These are phyloP conservation scores for Oemleria cerasiformis DNA, from an alignment of 306 rosid species.

Conservation along the genomic window DNA sequence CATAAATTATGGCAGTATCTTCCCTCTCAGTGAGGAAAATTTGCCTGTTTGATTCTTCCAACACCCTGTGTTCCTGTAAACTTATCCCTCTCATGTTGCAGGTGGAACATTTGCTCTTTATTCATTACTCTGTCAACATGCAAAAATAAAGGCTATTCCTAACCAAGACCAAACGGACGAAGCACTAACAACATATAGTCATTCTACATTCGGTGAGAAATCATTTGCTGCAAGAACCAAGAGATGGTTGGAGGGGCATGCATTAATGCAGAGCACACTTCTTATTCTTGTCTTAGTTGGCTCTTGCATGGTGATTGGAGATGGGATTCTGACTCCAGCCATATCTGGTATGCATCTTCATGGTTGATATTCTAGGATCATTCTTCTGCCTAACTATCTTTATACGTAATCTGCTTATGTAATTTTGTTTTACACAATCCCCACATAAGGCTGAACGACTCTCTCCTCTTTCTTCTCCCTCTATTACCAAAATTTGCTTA, in stretches of 20 bases:
- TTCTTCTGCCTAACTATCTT: slow-evolving; percentile 16
- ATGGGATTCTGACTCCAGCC: slow-evolving; percentile 97
- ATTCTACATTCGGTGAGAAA: slow-evolving; percentile 67
- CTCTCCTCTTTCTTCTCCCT: background rate
- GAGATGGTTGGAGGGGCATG: slow-evolving; percentile 72
- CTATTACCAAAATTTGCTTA: background rate
- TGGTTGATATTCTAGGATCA: background rate
- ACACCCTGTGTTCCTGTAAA: slow-evolving; percentile 9
- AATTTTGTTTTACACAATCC: background rate
- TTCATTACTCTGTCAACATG: slow-evolving; percentile 95
- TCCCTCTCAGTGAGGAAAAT: background rate
- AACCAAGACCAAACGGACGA: slow-evolving; percentile 95
- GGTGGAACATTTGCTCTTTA: slow-evolving; percentile 98
- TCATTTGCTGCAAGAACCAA: slow-evolving; percentile 90
- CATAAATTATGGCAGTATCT: background rate
- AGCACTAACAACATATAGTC: slow-evolving; percentile 88
- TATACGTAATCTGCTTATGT: background rate
- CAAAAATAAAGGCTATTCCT: slow-evolving; percentile 82
- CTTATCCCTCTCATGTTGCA: slow-evolving; percentile 22
- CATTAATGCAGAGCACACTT: slow-evolving; percentile 55
- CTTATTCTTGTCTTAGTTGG: slow-evolving; percentile 93
- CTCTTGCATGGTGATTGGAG: slow-evolving; percentile 97
- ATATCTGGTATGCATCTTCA: slow-evolving; percentile 63
- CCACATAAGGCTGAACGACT: background rate
- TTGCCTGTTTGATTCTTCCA: slow-evolving; percentile 19